A percentile compares a stretch with the other conserved stretches of the same genome.
These are phyloP conservation scores for Zygosaccharomyces siamensis DNA, from an alignment of 805 yeast species.

Conservation along the genomic window DNA sequence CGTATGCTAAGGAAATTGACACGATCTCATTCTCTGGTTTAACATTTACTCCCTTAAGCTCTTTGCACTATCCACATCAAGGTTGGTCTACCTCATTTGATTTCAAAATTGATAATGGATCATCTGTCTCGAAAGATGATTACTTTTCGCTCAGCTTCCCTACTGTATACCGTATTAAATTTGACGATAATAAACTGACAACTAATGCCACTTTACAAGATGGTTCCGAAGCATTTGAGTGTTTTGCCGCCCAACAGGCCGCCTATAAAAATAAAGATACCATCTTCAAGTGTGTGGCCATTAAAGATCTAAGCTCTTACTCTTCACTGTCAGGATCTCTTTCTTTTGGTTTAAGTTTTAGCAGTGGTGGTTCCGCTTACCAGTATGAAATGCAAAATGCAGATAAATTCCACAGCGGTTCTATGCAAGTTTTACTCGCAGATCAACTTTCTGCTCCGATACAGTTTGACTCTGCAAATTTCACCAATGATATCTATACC, in stretches of 20 bases:
- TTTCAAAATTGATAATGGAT: conserved; percentile 18
- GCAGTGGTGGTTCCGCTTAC: conserved; percentile 35
- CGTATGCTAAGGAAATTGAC: conserved; percentile 14
- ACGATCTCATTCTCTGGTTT: conserved; percentile 15
- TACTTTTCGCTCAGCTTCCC: conserved; percentile 29
- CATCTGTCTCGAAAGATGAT: conserved; percentile 24
- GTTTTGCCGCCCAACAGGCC: conserved; percentile 36
- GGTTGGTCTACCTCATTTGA: conserved; percentile 36
- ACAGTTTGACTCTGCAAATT: conserved; percentile 22
- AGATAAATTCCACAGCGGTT: conserved; percentile 27
- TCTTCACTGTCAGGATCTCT: conserved; percentile 29
- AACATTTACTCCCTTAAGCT: conserved; percentile 12
- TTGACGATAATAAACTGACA: conserved; percentile 21
- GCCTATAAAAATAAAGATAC: conserved; percentile 32
- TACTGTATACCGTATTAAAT: conserved; percentile 35
- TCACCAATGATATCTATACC: conserved; percentile 18
- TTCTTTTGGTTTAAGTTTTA: conserved; percentile 30
- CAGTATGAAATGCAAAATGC: conserved; percentile 34
- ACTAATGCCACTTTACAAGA: conserved; percentile 21
- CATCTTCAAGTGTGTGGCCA: conserved; percentile 30
- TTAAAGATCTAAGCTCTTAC: conserved; percentile 17
- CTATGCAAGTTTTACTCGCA: conserved; percentile 27
- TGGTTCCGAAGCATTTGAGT: conserved; percentile 29
- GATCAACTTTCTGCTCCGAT: conserved; percentile 26
- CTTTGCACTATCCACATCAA: conserved; percentile 24